Percentiles rank a stretch among this genome's conserved stretches.
Conservation (phyloP, 768 basidiomycete species). For the Collybia sp. region DNA sequence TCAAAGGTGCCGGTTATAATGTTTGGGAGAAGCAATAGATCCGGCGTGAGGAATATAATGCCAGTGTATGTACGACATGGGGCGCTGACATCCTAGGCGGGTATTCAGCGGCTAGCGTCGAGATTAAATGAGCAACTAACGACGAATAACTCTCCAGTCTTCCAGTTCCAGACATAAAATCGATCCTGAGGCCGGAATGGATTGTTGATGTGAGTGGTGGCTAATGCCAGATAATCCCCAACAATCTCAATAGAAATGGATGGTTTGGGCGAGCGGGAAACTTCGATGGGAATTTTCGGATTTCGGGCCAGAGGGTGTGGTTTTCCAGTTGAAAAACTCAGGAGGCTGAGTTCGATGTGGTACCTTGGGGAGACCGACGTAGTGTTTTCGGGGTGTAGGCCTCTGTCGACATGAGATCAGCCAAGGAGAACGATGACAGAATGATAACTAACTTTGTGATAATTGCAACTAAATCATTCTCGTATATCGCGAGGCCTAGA, state of each 20-base stretch:
- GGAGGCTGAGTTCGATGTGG: constrained; percentile 15
- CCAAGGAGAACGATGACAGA: not conserved
- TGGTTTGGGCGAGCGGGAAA: constrained; percentile 18
- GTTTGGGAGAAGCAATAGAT: constrained; percentile 21
- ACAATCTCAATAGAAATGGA: constrained; percentile 40
- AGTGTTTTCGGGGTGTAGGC: not conserved
- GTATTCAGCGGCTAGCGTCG: not conserved
- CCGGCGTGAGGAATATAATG: constrained; percentile 17
- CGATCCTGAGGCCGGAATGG: constrained; percentile 14
- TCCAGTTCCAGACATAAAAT: constrained; percentile 42
- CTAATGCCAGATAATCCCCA: constrained; percentile 36
- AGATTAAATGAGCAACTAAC: constrained; percentile 3
- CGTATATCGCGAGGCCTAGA: constrained; percentile 35
- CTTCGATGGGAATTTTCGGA: constrained; percentile 22
- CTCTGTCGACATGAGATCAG: not conserved
- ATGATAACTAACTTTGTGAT: constrained; percentile 30
- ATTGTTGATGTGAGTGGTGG: constrained; percentile 21
- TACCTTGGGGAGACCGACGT: not conserved
- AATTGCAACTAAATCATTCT: constrained; percentile 39
- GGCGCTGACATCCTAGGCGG: constrained; percentile 10
- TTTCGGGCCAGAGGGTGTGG: constrained; percentile 29
- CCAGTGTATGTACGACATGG: constrained; percentile 13
- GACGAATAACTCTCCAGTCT: constrained; percentile 30
- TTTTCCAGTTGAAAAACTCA: constrained; percentile 30
- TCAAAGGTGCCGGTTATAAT: constrained; percentile 14